Evolutionary conservation across 2,329 filamentous ascomycete genomes (phyloP).

Genomic region (Ophiocordyceps camponoti-floridani): DNA sequence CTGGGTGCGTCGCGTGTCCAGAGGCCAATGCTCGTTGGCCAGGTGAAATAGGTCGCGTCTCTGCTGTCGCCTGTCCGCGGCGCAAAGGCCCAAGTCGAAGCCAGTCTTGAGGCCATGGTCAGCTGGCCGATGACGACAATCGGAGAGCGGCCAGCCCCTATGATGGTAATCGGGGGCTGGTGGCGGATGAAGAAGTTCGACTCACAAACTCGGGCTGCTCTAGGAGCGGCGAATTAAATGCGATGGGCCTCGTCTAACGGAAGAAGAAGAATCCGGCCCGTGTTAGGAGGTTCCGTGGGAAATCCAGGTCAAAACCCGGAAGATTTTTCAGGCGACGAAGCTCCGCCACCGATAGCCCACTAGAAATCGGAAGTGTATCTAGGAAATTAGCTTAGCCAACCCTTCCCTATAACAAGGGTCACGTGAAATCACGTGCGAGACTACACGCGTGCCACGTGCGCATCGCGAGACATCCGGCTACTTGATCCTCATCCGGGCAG

Average conservation of each 20-base stretch:
- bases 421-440: background rate
- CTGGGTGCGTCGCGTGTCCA: background rate
- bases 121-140: conserved; percentile 3
- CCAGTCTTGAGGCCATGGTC: conserved; percentile 5
- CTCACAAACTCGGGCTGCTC: conserved; percentile 6
- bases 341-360: no score
- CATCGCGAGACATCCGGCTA: background rate
- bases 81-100: conserved; percentile 2
- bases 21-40: background rate
- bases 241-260: conserved; percentile 22
- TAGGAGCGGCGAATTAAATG: conserved; percentile 23
- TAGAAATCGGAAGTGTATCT: no score
- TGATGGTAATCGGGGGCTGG: conserved; percentile 2
- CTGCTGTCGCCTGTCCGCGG: conserved; percentile 1
- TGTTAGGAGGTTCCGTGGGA: conserved; percentile 2
- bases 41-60: background rate
- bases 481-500: background rate
- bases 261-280: conserved; percentile 27
- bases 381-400: no score
- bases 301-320: conserved; percentile 6
- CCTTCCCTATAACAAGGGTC: no score
- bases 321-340: conserved; percentile 14
- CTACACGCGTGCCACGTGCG: background rate
- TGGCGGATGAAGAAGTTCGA: conserved; percentile 2
- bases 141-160: background rate